Conservation (phyloP, 768 basidiomycete genomes). For the Tulasnella sp. region DNA sequence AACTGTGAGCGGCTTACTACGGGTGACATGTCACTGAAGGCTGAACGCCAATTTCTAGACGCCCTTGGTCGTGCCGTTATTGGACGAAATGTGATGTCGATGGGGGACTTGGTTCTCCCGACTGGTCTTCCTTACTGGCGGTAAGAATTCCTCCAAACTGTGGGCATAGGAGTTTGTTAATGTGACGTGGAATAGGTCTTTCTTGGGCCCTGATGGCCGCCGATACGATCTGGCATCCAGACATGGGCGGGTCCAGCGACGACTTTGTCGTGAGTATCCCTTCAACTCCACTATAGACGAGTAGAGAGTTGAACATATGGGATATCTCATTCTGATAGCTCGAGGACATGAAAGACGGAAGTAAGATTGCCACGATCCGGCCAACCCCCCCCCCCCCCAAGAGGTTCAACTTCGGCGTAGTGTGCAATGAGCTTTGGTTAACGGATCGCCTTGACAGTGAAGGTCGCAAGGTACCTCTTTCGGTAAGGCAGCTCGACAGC, state of each 20-base stretch:
- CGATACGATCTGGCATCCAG: slow-evolving; percentile 70
- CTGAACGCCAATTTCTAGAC: slow-evolving; percentile 26
- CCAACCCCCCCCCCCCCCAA: slow-evolving; percentile 53
- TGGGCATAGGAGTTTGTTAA: neutral
- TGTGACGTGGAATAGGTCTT: slow-evolving; percentile 39
- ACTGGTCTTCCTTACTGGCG: slow-evolving; percentile 37
- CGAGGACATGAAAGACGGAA: slow-evolving; percentile 54
- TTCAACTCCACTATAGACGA: slow-evolving; percentile 43
- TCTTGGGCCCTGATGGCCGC: slow-evolving; percentile 76
- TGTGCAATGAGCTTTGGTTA: slow-evolving; percentile 74
- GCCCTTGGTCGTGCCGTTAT: slow-evolving; percentile 77
- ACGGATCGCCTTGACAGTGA: slow-evolving; percentile 72
- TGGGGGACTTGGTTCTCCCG: slow-evolving; percentile 70
- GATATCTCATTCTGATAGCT: too few species aligned
- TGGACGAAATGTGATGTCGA: slow-evolving; percentile 70
- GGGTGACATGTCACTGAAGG: neutral
- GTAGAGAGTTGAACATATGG: too few species aligned
- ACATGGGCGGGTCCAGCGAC: neutral
- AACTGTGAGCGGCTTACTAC: slow-evolving; percentile 34
- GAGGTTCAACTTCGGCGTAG: slow-evolving; percentile 74
- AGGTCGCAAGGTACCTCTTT: slow-evolving; percentile 52
- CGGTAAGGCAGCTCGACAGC: slow-evolving; percentile 37
- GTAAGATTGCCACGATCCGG: slow-evolving; percentile 63
- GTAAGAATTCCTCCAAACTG: slow-evolving; percentile 25
- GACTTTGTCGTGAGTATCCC: slow-evolving; percentile 18